Base-by-base conservation (phyloP, 257 asterid genomes). In the Gentiana straminea region DNA sequence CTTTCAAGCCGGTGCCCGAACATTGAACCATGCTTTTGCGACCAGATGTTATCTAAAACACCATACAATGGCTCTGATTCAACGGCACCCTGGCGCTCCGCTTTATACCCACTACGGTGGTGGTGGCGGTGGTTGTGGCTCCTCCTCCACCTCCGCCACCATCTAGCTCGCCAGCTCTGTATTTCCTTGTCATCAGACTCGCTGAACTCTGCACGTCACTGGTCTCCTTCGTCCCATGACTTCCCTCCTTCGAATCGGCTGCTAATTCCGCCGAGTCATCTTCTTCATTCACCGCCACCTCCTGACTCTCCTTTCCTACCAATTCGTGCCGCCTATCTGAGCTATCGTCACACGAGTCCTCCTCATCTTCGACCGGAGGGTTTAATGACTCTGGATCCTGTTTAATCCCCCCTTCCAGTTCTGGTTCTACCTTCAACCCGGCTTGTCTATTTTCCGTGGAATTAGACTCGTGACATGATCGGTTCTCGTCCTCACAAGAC, bases 1-100 rank as follows among this genome's bases (percentile, higher is more conserved):
- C 60, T 64, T 34, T 60, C 68, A n/a, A 72, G 81, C 75, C 78
- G 76, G 57, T 76, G 71, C 65, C 72, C 66, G 71, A 76, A 76
- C 49, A 72, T 34, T 57, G 64, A 59, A 56, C 76, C 76, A 55
- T 67, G 69, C 34, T 68, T 59, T n/a, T 72, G 71, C 53, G 78
- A 57, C 69, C 76, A 61, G 69, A 76, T 69, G 53, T 49, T 58
- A 55, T 68, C 76, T 45, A 72, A 69, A 69, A 76, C 13, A 11
- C 41, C 67, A 59, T 52, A 2, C 59, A 67, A 60, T 71, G 78
- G 73, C 70, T 72, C 78, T 35, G 78, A 62, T 69, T 72, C 66
- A 36, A 51, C 73, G 53, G 57, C 46, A 7, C 13, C 46, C n/a
- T 52, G 57, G 13, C 56, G 46, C 39, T 52, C 70, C 70, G 61